These are phyloP conservation scores for Russula earlei DNA, from an alignment of 768 basidiomycete species.

Conservation along the genomic window DNA sequence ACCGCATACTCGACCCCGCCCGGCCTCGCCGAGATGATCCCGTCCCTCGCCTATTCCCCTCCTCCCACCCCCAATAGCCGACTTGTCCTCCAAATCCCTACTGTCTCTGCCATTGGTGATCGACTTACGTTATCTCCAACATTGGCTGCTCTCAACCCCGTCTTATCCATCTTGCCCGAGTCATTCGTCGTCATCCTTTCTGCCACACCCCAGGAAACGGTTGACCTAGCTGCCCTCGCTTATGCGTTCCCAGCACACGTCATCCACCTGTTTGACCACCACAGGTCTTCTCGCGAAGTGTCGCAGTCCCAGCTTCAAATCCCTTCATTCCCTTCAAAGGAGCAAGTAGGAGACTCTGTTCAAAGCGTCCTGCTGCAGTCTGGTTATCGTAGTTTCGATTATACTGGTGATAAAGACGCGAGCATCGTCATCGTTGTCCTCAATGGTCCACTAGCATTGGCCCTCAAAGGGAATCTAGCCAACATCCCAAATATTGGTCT, in stretches of 20 bases:
- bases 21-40: constrained; percentile 79
- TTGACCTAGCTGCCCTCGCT: constrained; percentile 67
- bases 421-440: constrained; percentile 57
- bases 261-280: constrained; percentile 87
- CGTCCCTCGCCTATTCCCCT: constrained; percentile 67
- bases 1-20: constrained; percentile 76
- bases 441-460: constrained; percentile 69
- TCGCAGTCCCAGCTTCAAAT: constrained; percentile 50
- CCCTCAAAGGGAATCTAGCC: constrained; percentile 43
- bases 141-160: constrained; percentile 54
- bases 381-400: constrained; percentile 73
- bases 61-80: constrained; percentile 50
- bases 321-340: constrained; percentile 30
- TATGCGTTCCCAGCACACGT: constrained; percentile 67
- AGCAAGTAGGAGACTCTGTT: constrained; percentile 28
- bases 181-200: constrained; percentile 70
- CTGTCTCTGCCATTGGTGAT: constrained; percentile 55
- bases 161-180: constrained; percentile 52
- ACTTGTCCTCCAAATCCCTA: constrained; percentile 77
- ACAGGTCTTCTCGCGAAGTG: constrained; percentile 67
- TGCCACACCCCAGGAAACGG: constrained; percentile 73
- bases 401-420: constrained; percentile 56
- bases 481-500: constrained; percentile 46
- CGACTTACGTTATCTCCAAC: constrained; percentile 68
- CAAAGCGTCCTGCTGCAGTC: constrained; percentile 42